Base-by-base conservation (phyloP, 1,139 yeast genomes). In the Saccharomyces pastorianus region DNA sequence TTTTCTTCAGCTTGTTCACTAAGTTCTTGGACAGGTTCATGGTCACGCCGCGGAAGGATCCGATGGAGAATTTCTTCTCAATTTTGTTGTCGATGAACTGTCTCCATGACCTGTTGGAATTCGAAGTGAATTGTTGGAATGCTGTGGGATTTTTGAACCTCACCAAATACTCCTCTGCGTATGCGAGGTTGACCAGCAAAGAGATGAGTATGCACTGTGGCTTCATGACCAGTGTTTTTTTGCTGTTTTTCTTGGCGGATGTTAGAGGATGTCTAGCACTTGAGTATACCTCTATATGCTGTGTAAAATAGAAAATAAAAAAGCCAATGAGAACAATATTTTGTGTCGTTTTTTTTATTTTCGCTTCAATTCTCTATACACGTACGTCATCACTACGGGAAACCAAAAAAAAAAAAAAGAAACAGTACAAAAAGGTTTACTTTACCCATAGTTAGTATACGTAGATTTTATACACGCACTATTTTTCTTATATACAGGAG, bases 11-110 rank as follows among this genome's bases (percentile, higher is more conserved):
- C 54, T 80, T 72, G 6, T 75, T 75, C 29, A 84, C 59, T 0
- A 78, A 69, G 3, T 75, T 78, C 23, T 73, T 66, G 5, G 84
- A 71, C 61, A 85, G 80, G 46, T 79, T 76, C 0, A 88, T 88
- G 0, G 81, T 74, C 60, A 85, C 80, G 0, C 86, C 90, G 59
- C 78, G 80, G 62, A 84, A 83, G 23, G 75, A 75, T 0, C 90
- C 91, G 61, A 86, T 80, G 61, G 64, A 76, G 68, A 58, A 82
- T 71, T 47, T 73, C 66, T 44, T 78, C 76, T 54, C 78, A 46
- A 58, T 61, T 28, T 58, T 58, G 9, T 58, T 53, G 29, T 58
- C 58, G 6, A 62, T 50, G 25, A 59, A 55, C 7, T 56, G 54
- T 46, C 55, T 57, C 46, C 62, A 44, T 17, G 57, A 53, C 32